Conservation (phyloP, 768 basidiomycete genomes). For the Calocybe indica region DNA sequence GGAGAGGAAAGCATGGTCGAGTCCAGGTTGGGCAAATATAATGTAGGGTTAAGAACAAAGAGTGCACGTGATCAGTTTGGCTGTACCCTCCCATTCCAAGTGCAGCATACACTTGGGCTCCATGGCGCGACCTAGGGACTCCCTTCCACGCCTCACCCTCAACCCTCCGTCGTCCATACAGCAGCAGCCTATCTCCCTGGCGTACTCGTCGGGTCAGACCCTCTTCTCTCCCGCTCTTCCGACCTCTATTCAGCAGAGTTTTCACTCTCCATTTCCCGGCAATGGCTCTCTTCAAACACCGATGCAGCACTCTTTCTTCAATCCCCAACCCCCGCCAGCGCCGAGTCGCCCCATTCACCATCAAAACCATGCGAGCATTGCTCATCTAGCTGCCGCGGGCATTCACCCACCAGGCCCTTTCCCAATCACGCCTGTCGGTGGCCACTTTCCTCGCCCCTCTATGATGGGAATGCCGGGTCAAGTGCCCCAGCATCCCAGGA, state of each 20-base stretch:
- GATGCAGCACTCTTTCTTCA: constrained; percentile 60
- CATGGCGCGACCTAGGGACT: constrained; percentile 43
- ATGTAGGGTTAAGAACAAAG: too few species aligned
- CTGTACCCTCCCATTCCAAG: too few species aligned
- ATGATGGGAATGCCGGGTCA: constrained; percentile 34
- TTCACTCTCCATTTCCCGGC: constrained; percentile 49
- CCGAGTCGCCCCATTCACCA: constrained; percentile 54
- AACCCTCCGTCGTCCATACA: constrained; percentile 48
- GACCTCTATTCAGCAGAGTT: constrained; percentile 50
- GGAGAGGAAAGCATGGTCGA: too few species aligned
- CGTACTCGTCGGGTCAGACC: constrained; percentile 33
- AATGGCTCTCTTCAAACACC: constrained; percentile 58
- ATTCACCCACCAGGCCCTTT: constrained; percentile 51
- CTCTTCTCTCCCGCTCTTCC: constrained; percentile 65
- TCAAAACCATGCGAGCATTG: constrained; percentile 51
- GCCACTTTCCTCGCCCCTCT: constrained; percentile 48
- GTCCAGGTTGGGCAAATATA: too few species aligned
- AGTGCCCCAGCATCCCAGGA: constrained; percentile 39
- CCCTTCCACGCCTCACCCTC: constrained; percentile 53
- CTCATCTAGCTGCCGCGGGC: constrained; percentile 55
- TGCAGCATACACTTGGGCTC: too few species aligned
- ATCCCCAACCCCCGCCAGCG: constrained; percentile 38
- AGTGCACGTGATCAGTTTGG: too few species aligned
- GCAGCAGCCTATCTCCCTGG: constrained; percentile 34
- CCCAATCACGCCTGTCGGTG: constrained; percentile 56